phyloP scores from a whole-genome alignment of 108 stramenopile species.

The Cylindrotheca fusiformis region DNA sequence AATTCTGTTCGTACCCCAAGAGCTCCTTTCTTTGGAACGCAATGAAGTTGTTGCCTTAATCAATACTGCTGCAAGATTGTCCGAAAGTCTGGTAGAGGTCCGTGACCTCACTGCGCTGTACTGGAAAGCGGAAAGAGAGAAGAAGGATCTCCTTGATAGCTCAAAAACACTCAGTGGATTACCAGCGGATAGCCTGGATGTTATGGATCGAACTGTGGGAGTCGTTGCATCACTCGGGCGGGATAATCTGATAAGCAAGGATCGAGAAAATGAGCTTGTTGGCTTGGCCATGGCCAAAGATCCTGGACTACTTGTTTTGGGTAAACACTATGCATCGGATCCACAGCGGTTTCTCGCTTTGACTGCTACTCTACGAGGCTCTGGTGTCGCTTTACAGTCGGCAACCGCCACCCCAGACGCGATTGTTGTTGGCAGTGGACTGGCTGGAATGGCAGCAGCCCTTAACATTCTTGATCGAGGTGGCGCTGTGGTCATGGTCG shows the following conservation, averaged over 20 bases:
- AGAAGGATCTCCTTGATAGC: neutral
- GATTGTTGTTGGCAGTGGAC: slow-evolving; percentile 87
- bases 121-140: slow-evolving; percentile 54
- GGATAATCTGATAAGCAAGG: slow-evolving; percentile 51
- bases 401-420: slow-evolving; percentile 66
- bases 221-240: slow-evolving; percentile 56
- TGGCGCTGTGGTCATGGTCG: slow-evolving; percentile 77
- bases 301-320: slow-evolving; percentile 69
- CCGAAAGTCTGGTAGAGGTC: slow-evolving; percentile 71
- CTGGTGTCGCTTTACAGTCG: neutral
- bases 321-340: slow-evolving; percentile 71
- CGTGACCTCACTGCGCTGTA: slow-evolving; percentile 76
- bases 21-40: slow-evolving; percentile 50
- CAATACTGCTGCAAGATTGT: slow-evolving; percentile 83
- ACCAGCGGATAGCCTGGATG: slow-evolving; percentile 44
- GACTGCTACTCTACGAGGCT: slow-evolving; percentile 19
- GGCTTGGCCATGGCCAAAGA: slow-evolving; percentile 58
- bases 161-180: slow-evolving; percentile 8
- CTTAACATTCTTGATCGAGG: slow-evolving; percentile 87
- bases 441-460: slow-evolving; percentile 84
- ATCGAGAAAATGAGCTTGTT: slow-evolving; percentile 64
- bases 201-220: slow-evolving; percentile 72
- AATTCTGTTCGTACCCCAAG: slow-evolving; percentile 76
- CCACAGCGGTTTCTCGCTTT: slow-evolving; percentile 54
- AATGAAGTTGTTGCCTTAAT: slow-evolving; percentile 92